These are phyloP conservation scores for Magnusiomyces sp. DNA, from an alignment of 1,139 yeast species.

Conservation along the genomic window DNA sequence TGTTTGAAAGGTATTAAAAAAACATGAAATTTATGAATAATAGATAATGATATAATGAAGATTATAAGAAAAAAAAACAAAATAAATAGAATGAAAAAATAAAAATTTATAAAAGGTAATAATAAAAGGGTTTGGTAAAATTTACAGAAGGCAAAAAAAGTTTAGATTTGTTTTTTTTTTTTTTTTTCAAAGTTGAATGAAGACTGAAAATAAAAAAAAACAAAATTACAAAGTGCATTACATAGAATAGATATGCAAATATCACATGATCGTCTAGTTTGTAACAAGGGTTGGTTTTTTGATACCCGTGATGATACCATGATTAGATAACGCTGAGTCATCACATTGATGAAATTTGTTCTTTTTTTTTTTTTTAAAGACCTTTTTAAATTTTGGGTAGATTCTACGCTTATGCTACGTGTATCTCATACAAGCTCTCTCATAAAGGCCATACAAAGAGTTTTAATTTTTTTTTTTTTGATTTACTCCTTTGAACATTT, in stretches of 20 bases:
- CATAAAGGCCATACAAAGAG: background rate
- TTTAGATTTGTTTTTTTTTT: background rate
- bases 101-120: too few relatives aligned
- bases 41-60: too few relatives aligned
- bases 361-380: background rate
- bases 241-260: background rate
- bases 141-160: too few relatives aligned
- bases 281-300: background rate
- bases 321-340: background rate
- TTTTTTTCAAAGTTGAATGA: background rate
- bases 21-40: too few relatives aligned
- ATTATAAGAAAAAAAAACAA: too few relatives aligned
- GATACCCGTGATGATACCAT: background rate
- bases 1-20: background rate
- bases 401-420: background rate
- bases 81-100: too few relatives aligned
- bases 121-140: too few relatives aligned
- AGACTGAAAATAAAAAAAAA: background rate
- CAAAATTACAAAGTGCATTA: background rate
- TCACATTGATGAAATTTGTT: background rate
- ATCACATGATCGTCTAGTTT: background rate
- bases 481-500: background rate
- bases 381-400: background rate
- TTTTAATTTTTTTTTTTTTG: background rate
- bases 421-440: background rate